A percentile compares a stretch with the other conserved stretches of the same genome.
These are phyloP conservation scores for Neovahlkampfia damariscottae DNA, from an alignment of 78 protist species.

Conservation along the genomic window DNA sequence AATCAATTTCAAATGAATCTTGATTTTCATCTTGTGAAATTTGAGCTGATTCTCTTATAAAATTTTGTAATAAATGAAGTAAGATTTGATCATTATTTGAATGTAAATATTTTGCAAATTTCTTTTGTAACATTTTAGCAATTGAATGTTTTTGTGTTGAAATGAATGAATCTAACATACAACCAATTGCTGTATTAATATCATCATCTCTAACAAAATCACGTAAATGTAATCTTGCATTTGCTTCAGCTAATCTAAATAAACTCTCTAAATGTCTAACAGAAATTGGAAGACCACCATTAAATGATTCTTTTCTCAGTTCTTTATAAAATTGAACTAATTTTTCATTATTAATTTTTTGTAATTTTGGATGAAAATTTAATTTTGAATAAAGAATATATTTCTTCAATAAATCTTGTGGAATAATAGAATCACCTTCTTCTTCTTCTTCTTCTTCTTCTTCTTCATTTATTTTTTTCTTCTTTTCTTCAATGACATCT, in stretches of 20 bases:
- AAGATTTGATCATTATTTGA: background rate
- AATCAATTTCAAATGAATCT: background rate
- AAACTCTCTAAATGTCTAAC: conserved; percentile 91
- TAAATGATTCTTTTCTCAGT: conserved; percentile 61
- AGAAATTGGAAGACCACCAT: conserved; percentile 70
- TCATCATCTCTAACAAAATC: conserved; percentile 70
- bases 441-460: background rate
- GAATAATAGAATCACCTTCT: conserved; percentile 7
- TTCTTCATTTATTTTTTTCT: background rate
- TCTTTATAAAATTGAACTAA: conserved; percentile 71
- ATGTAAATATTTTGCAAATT: conserved; percentile 4
- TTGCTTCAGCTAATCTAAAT: conserved; percentile 89
- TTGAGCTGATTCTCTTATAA: background rate
- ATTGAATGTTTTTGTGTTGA: conserved; percentile 61
- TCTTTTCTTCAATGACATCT: background rate
- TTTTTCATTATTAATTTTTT: conserved; percentile 42
- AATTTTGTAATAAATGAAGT: background rate
- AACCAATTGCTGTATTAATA: conserved; percentile 78
- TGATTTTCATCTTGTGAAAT: background rate
- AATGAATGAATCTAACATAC: conserved; percentile 76
- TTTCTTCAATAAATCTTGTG: conserved; percentile 80
- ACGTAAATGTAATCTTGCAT: conserved; percentile 91
- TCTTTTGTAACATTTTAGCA: conserved; percentile 26
- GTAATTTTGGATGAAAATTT: conserved; percentile 34
- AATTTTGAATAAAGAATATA: conserved; percentile 66